Percentiles rank a stretch among this genome's conserved stretches.
Conservation (phyloP, 2,329 filamentous ascomycete species). For the Emmonsiellopsis sp. region DNA sequence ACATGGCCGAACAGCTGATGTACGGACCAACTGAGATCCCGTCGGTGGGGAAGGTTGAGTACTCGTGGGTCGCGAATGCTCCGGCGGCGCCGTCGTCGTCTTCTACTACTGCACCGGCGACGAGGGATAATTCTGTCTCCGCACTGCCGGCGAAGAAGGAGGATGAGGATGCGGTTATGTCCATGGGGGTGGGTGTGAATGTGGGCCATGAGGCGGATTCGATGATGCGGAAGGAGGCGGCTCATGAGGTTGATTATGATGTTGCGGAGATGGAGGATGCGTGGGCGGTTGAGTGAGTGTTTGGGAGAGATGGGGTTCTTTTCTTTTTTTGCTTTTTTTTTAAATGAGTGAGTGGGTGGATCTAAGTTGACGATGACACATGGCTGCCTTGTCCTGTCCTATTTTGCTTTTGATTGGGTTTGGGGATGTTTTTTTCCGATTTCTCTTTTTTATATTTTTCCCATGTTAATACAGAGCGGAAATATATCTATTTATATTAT, state of each 20-base stretch:
- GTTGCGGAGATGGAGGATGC: slow-evolving; percentile 41
- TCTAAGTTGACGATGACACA: not conserved
- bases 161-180: slow-evolving; percentile 24
- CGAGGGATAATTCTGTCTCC: slow-evolving; percentile 7
- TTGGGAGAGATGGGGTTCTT: not conserved
- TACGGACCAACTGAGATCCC: slow-evolving; percentile 39
- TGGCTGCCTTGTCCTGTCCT: not conserved
- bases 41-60: slow-evolving; percentile 43
- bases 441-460: not conserved
- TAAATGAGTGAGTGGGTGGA: too few relatives aligned
- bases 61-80: slow-evolving; percentile 43
- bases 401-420: not conserved
- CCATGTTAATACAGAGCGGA: not conserved
- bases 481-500: not conserved
- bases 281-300: slow-evolving; percentile 24
- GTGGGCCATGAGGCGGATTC: slow-evolving; percentile 14
- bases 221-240: slow-evolving; percentile 13
- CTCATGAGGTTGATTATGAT: slow-evolving; percentile 39
- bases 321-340: not conserved
- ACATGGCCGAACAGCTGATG: slow-evolving; percentile 47
- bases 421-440: not conserved
- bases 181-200: not conserved
- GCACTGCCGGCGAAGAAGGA: slow-evolving; percentile 19
- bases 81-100: slow-evolving; percentile 10
- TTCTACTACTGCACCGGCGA: slow-evolving; percentile 9